Conservation (phyloP, 1,139 yeast genomes). For the Insectozyma bohioensis region DNA sequence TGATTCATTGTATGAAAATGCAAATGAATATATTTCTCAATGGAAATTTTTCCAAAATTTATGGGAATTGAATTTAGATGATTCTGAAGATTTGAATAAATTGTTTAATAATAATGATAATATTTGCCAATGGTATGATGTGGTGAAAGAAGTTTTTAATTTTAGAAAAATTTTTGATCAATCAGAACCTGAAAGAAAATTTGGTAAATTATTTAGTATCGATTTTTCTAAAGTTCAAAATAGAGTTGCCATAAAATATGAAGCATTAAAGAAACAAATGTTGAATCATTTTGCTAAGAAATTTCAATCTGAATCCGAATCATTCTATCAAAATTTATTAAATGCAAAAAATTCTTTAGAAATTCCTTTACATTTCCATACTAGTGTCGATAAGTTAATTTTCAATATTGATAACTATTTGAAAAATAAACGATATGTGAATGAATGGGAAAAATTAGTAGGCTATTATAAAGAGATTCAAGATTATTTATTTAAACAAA, state of each 20-base stretch:
- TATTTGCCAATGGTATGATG: conserved; percentile 20
- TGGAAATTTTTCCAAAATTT: conserved; percentile 62
- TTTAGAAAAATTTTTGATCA: conserved; percentile 55
- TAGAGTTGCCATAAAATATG: conserved; percentile 55
- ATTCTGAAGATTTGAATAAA: conserved; percentile 20
- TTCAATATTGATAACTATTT: conserved; percentile 18
- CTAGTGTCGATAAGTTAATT: conserved; percentile 18
- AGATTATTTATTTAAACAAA: conserved; percentile 38
- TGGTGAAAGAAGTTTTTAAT: conserved; percentile 45
- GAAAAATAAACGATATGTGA: conserved; percentile 15
- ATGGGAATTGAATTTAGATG: conserved; percentile 48
- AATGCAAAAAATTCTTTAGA: conserved; percentile 19
- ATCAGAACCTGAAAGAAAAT: conserved; percentile 26
- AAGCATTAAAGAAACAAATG: conserved; percentile 54
- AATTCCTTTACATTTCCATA: conserved; percentile 20
- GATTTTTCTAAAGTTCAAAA: conserved; percentile 56
- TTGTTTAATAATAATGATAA: conserved; percentile 25
- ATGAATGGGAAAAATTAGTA: conserved; percentile 29
- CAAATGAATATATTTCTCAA: conserved; percentile 34
- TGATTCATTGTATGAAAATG: conserved; percentile 22
- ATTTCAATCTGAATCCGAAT: conserved; percentile 19
- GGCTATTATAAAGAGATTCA: conserved; percentile 41
- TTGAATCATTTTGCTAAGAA: conserved; percentile 42
- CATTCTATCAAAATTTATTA: conserved; percentile 17
- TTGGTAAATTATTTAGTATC: conserved; percentile 43